These are phyloP conservation scores for Gastrodia elata DNA, from an alignment of 106 monocot genomes.

Conservation along the genomic window DNA sequence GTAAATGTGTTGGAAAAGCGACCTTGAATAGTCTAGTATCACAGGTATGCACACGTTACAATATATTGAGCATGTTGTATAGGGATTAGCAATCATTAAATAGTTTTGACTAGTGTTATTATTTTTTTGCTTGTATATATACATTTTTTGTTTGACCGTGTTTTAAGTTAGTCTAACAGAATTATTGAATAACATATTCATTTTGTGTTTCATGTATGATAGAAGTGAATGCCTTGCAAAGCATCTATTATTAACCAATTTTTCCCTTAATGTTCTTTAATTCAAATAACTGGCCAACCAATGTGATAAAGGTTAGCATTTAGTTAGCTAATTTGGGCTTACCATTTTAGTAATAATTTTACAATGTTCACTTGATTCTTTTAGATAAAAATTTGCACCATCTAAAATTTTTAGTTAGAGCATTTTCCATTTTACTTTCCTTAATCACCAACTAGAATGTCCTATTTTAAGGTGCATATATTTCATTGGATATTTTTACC, in stretches of 20 bases:
- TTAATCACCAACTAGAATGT: not conserved
- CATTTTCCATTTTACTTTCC: not conserved
- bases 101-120: not conserved
- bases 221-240: not conserved
- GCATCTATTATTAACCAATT: not conserved
- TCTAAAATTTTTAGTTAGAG: not conserved
- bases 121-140: not conserved
- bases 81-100: no score
- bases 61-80: no score
- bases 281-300: not conserved
- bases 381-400: not conserved
- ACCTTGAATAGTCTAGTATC: not conserved
- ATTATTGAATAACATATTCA: not conserved
- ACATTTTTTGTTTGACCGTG: not conserved
- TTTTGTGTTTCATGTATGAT: not conserved
- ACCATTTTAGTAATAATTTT: no score
- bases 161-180: not conserved
- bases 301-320: not conserved
- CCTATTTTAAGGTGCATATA: not conserved
- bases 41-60: no score
- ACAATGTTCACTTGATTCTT: not conserved
- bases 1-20: no score
- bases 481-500: not conserved
- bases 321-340: not conserved
- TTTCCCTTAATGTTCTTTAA: not conserved